phyloP scores from a whole-genome alignment of 176 grass and related monocot species.

The Bonia amplexicaulis region DNA sequence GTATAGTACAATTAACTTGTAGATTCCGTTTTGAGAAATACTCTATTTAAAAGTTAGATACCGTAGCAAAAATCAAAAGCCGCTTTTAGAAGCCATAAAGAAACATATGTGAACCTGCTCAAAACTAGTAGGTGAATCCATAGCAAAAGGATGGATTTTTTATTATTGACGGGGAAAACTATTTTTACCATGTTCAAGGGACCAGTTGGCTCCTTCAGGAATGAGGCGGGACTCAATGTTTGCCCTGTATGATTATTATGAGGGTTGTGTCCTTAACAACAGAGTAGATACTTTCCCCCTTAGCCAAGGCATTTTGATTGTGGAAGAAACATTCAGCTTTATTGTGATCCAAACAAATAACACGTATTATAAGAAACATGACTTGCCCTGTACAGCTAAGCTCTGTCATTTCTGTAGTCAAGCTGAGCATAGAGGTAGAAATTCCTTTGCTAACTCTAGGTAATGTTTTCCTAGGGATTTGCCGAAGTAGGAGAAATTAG shows the following conservation, averaged over 20 bases:
- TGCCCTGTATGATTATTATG: not conserved
- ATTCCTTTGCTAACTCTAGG: not conserved
- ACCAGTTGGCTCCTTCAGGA: not conserved
- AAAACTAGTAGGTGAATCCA: not conserved
- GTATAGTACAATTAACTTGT: no score
- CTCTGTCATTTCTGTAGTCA: not conserved
- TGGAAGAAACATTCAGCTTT: not conserved
- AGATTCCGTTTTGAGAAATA: no score
- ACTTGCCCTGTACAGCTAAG: not conserved
- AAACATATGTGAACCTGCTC: not conserved
- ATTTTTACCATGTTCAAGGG: not conserved
- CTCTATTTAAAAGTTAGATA: no score
- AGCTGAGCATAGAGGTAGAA: not conserved
- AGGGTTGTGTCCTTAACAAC: not conserved
- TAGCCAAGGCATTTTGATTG: not conserved
- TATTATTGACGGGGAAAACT: not conserved
- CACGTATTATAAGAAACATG: not conserved
- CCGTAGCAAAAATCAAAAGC: no score
- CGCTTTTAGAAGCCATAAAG: no score
- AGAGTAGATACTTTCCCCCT: not conserved
- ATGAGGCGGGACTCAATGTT: not conserved
- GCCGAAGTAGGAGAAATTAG: not conserved
- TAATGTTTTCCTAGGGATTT: constrained; percentile 1
- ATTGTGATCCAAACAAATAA: not conserved
- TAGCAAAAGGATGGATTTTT: not conserved